Evolutionary conservation across 192 early-diverging fungal genomes (phyloP), one percentile per base, ranked within the genome.

Genomic region (Linnemannia zychae): DNA sequence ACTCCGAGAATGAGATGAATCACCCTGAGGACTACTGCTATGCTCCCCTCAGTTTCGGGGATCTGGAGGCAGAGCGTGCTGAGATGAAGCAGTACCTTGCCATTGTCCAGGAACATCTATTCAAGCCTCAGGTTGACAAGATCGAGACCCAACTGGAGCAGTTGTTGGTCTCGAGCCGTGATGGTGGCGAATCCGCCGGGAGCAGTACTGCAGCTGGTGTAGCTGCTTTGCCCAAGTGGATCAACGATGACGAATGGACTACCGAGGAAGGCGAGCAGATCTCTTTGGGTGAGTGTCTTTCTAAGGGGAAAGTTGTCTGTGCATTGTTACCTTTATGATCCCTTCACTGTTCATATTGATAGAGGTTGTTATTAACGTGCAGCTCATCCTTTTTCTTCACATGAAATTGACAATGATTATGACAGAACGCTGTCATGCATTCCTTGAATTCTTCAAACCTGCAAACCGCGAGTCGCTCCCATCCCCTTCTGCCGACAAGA

Each of bases 11-110:
- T 16, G 78, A 81, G 13, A 81, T 67, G 34, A 73, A 63, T 18
- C 72, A 80, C 31, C 87, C 86, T 36, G 85, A 88, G 20, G 91
- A 90, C 0, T 91, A 89, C 78, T 72, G 90, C 47, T 92, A 92
- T 70, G 82, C 82, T n/a, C 68, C 79, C 2, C 82, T 89, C 15
- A 83, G 88, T 57, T 91, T 80, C 74, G 74, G 87, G 16, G 76
- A 86, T 16, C 49, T 91, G 34, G 90, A 89, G 49, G 79, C 67
- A 0, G 88, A 92, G 66, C 82, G 91, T 2, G 63, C 71, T 2
- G 89, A 83, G 40, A 88, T 92, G 74, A 76, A 81, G 66, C 73
- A 82, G 7, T 92, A 92, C 60, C 67, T 92, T 53, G 49, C 85
- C 9, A 63, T 88, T 1, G 87, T 91, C 28, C 90, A 92, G 49